Base-by-base conservation (phyloP, 176 grass and related monocot genomes). In the Cenchrus fungigraminus region DNA sequence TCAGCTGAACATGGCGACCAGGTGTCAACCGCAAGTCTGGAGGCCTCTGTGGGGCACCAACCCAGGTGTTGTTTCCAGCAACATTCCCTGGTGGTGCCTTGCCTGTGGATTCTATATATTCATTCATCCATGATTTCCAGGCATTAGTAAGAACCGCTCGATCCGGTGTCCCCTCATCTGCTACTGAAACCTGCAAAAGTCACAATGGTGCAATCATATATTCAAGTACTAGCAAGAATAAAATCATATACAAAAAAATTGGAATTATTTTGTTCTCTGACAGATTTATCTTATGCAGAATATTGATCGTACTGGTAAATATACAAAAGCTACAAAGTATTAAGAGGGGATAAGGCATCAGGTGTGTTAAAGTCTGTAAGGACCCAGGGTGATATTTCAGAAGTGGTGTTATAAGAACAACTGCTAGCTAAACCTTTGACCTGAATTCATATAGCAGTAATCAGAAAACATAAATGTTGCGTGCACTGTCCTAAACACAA, bases 101-200 rank as follows among this genome's bases (percentile, higher is more conserved):
- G 52, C 96, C 93, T 0, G 58, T 92, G 54, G 91, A 88, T 62
- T 78, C 40, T 31, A 98, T 95, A 79, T 98, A 84, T 85, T 98
- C 96, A 84, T 98, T 74, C 66, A 98, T 89, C 96, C 93, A 98
- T 76, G 96, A 90, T 79, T 98, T 98, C 93, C 95, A 98, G 49
- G 96, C 96, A 54, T 82, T 80, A 31, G 80, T 91, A 2, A 95
- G 81, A 68, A 82, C 85, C 64, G 65, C 74, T 69, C 86, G 83
- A 81, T 95, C 89, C 6, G 81, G 83, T 9, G 82, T 63, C 40
- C 85, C 87, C 16, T 82, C 84, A 22, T 94, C 96, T 73, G 88
- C 37, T 45, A 90, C 53, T 53, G 91, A 69, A 79, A 95, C 89
- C 93, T 98, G 87, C 67, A 74, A 2, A 60, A 17, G 51, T 43